These are phyloP conservation scores for Arabidopsis thaliana DNA, from an alignment of 345 rosid genomes.

Conservation along the genomic window TAIR10.1 NC_003070.9:26488501-26489000, in stretches of 20 bases:
- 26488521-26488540: neutral
- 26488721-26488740: slow-evolving; percentile 31
- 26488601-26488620: slow-evolving; percentile 26
- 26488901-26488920: slow-evolving; percentile 55
- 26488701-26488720: slow-evolving; percentile 30
- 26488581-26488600: slow-evolving; percentile 34
- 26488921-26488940: slow-evolving; percentile 97
- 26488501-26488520: neutral
- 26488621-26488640: slow-evolving; percentile 8
- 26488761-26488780: slow-evolving; percentile 98
- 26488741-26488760: slow-evolving; percentile 83
- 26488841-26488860: slow-evolving; percentile 71
- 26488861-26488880: no score
- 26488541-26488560: slow-evolving; percentile 18
- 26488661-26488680: slow-evolving; percentile 39
- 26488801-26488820: slow-evolving; percentile 76
- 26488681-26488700: slow-evolving; percentile 29
- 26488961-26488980: slow-evolving; percentile 97
- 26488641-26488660: slow-evolving; percentile 28
- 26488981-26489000: slow-evolving; percentile 98
- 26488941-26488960: slow-evolving; percentile 91
- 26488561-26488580: neutral
- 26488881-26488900: neutral
- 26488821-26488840: slow-evolving; percentile 97
- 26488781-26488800: slow-evolving; percentile 86